These are phyloP conservation scores for Papiliotrema terrestris DNA, from an alignment of 1,284 basidiomycete genomes.

Conservation along the genomic window DNA sequence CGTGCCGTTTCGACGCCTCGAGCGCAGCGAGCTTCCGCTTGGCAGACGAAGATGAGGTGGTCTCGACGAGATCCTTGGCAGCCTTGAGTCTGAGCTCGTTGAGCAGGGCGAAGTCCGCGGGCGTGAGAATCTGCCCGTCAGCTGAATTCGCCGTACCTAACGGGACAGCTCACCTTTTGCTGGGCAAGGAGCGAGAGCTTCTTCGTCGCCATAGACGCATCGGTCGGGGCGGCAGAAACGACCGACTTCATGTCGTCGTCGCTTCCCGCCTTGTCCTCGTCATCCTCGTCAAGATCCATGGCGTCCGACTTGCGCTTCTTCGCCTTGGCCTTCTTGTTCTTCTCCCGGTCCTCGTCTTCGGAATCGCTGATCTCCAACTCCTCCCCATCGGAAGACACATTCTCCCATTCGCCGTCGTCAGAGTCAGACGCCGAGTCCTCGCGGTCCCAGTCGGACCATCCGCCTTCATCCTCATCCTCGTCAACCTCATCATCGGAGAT, in stretches of 20 bases:
- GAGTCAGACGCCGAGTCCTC: slow-evolving; percentile 66
- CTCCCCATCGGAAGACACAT: slow-evolving; percentile 71
- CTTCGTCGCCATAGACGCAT: slow-evolving; percentile 35
- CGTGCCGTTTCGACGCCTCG: slow-evolving; percentile 63
- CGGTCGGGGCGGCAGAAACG: slow-evolving; percentile 40
- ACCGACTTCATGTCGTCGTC: slow-evolving; percentile 42
- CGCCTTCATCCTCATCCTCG: slow-evolving; percentile 62
- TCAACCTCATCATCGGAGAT: slow-evolving; percentile 49
- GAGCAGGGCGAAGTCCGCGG: slow-evolving; percentile 91
- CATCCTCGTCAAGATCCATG: slow-evolving; percentile 13
- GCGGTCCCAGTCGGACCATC: slow-evolving; percentile 80
- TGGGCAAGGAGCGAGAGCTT: slow-evolving; percentile 49
- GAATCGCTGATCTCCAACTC: slow-evolving; percentile 78
- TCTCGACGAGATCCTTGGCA: slow-evolving; percentile 68
- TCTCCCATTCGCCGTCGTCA: slow-evolving; percentile 77
- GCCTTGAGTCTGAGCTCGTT: slow-evolving; percentile 84
- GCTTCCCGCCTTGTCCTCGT: slow-evolving; percentile 22
- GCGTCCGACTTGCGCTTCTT: slow-evolving; percentile 18
- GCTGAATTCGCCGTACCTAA: background rate
- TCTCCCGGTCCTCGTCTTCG: slow-evolving; percentile 65
- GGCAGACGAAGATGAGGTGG: slow-evolving; percentile 63
- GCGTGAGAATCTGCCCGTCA: slow-evolving; percentile 77
- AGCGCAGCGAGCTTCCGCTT: slow-evolving; percentile 82
- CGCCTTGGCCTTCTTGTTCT: slow-evolving; percentile 44
- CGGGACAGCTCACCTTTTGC: slow-evolving; percentile 39